Base-by-base conservation (phyloP, 495 filamentous ascomycete genomes). In the Bryoglossum gracile region DNA sequence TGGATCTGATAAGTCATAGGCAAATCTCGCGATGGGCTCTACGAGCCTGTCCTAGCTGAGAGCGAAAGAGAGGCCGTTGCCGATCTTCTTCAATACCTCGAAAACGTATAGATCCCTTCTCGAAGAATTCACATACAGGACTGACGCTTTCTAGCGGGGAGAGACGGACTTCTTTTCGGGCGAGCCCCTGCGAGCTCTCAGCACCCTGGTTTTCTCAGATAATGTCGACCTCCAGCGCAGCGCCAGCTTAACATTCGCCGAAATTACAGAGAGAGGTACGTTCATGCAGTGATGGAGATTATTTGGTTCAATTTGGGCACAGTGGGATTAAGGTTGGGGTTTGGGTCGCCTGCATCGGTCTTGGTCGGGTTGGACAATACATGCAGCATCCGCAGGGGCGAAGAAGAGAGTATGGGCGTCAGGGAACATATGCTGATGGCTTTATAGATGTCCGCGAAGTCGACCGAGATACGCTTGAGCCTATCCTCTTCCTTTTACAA, bases 91-190 rank as follows among this genome's bases (percentile, higher is more conserved):
- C 84, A 88, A 56, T 97, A 92, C 63, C 81, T 99, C 47, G 94
- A 97, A 69, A 95, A 96, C 62, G 92, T 96, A 73, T 52, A 80
- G 69, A 10, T 13, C 19, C 45, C 23, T 28, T 18, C 11, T 17
- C 40, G 4, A 10, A 11, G 33, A 36, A 8, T 40, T 28, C 22
- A n/a, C 30, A 33, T 28, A 46, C 3, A n/a, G 13, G 22, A 22
- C 53, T 59, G 41, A 61, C 69, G 44, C 13, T 37, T 52, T 40
- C 33, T 47, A 97, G 91, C 82, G 90, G 60, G 81, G 80, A 44
- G 94, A 97, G 62, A 94, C 89, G 56, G 90, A 98, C 64, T 99
- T 99, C 78, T 99, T 99, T 69, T 81, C 86, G 19, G 92, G 92
- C 66, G 89, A 95, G 60, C 92, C 92, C n/a, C 81, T 99, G 51